Percentiles rank a stretch among this genome's conserved stretches.
These are phyloP conservation scores for Cryptococcus hybrid DNA, from an alignment of 1,284 basidiomycete genomes.

Conservation along the genomic window DNA sequence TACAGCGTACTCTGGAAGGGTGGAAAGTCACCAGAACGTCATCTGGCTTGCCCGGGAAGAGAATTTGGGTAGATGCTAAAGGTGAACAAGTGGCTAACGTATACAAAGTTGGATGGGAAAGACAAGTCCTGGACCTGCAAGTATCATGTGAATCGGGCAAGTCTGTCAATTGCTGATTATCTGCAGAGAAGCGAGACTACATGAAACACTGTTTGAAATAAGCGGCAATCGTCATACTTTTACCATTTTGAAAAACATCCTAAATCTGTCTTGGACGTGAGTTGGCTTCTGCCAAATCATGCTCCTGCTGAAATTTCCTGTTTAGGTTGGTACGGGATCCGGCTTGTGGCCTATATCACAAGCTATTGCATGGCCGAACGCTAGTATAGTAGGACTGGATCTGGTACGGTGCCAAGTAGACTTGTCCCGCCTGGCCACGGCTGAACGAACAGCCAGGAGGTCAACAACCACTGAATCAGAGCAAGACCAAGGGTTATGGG, in stretches of 20 bases:
- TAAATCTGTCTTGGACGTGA: constrained; percentile 42
- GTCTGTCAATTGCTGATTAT: background rate
- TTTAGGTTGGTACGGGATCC: constrained; percentile 43
- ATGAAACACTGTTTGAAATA: constrained; percentile 43
- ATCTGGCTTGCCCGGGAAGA: constrained; percentile 16
- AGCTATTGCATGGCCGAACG: constrained; percentile 38
- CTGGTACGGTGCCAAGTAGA: constrained; percentile 40
- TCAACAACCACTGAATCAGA: constrained; percentile 13
- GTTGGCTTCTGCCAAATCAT: constrained; percentile 2
- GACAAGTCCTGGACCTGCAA: constrained; percentile 43
- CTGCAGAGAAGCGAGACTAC: constrained; percentile 39
- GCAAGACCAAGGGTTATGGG: constrained; percentile 32
- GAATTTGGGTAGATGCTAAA: constrained; percentile 17
- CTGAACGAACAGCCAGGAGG: constrained; percentile 20
- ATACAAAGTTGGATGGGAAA: constrained; percentile 46
- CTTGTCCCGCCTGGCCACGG: constrained; percentile 21
- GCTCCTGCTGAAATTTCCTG: too few relatives aligned
- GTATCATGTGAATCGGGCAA: constrained; percentile 1
- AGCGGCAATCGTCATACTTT: constrained; percentile 38
- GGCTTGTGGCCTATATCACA: constrained; percentile 48
- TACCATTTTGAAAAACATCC: constrained; percentile 26
- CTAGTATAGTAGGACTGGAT: constrained; percentile 44
- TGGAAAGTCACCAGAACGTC: constrained; percentile 13
- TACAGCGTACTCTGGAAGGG: constrained; percentile 1
- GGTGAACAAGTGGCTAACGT: constrained; percentile 15